Base-by-base conservation (phyloP, 2,329 filamentous ascomycete genomes). In the Ceratocystis variospora region DNA sequence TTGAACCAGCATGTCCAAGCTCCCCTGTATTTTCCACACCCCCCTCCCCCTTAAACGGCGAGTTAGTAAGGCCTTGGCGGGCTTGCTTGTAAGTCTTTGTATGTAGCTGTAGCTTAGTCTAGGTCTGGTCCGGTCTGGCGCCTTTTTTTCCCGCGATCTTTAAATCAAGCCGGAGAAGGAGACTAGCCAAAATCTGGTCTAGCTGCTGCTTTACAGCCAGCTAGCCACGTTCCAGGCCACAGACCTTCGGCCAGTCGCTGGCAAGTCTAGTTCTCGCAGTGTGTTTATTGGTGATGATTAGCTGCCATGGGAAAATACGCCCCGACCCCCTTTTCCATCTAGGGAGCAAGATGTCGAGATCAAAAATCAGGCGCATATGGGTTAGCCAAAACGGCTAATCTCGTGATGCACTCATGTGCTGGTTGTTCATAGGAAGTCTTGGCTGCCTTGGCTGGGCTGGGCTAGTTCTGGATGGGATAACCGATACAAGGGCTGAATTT, bases 401-500 rank as follows among this genome's bases (percentile, higher is more conserved):
- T 53, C 3, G 48, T 28, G 48, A 53, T 28, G 48, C 19, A 53
- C 48, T 53, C 48, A 25, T 53, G 48, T n/a, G 48, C 48, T 53
- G 19, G 48, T 28, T 48, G n/a, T 7, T 48, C 5, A 25, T 22
- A 25, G 48, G 7, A 53, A 28, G 3, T 15, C 48, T 53, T 53
- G 48, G 48, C 48, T 28, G 37, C 37, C 37, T 41, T 41, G 12
- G 37, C 10, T 41, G 37, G 12, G 10, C 37, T 41, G 10, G 37
- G 10, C 37, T 28, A 25, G 22, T 25, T 53, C 3, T 15, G 1
- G 25, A 53, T 53, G 48, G 48, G 10, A 53, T 22, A 28, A 15
- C 48, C 37, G 48, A n/a, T 44, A 45, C n/a, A 64, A 31, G 63
- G 55, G 55, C 46, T 55, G 48, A 33, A 45, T 57, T 64, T 64